phyloP scores from a whole-genome alignment of 108 stramenopile species.

The Fragilaria crotonensis region DNA sequence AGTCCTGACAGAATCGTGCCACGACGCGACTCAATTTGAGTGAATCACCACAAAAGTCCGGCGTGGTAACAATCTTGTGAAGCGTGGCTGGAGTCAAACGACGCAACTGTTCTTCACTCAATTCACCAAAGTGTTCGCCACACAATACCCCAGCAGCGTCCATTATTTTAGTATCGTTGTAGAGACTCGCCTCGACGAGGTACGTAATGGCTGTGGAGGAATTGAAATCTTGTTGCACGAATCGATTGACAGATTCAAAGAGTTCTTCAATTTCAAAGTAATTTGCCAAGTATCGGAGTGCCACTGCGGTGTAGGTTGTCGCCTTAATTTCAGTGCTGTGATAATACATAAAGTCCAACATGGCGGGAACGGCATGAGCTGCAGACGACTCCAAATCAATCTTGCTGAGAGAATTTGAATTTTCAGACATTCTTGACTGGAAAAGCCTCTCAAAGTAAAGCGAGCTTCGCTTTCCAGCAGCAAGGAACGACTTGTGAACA shows the following conservation, averaged over 20 bases:
- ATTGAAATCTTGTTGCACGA: slow-evolving; percentile 29
- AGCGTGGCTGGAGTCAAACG: too few species aligned
- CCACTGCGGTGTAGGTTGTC: slow-evolving; percentile 29
- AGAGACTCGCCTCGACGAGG: slow-evolving; percentile 26
- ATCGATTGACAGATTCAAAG: slow-evolving; percentile 30
- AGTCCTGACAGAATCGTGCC: too few species aligned
- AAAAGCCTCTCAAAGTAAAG: background rate
- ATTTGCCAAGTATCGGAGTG: slow-evolving; percentile 35
- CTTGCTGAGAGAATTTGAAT: slow-evolving; percentile 19
- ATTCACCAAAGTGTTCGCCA: slow-evolving; percentile 29
- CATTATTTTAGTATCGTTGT: slow-evolving; percentile 37
- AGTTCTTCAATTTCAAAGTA: slow-evolving; percentile 39
- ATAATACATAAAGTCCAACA: slow-evolving; percentile 33
- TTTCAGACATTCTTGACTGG: slow-evolving; percentile 22
- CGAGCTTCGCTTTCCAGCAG: slow-evolving; percentile 12
- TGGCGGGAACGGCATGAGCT: slow-evolving; percentile 31
- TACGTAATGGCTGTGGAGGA: slow-evolving; percentile 25
- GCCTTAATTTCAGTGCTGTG: slow-evolving; percentile 29
- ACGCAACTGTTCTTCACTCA: too few species aligned
- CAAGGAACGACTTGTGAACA: slow-evolving; percentile 36
- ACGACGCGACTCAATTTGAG: too few species aligned
- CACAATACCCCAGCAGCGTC: slow-evolving; percentile 25
- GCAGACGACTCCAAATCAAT: slow-evolving; percentile 33
- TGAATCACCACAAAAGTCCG: too few species aligned
- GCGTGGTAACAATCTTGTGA: too few species aligned